Evolutionary conservation across 2,329 filamentous ascomycete species (phyloP), one percentile per base, ranked within the genome.

Genomic region (Alternaria dauci): DNA sequence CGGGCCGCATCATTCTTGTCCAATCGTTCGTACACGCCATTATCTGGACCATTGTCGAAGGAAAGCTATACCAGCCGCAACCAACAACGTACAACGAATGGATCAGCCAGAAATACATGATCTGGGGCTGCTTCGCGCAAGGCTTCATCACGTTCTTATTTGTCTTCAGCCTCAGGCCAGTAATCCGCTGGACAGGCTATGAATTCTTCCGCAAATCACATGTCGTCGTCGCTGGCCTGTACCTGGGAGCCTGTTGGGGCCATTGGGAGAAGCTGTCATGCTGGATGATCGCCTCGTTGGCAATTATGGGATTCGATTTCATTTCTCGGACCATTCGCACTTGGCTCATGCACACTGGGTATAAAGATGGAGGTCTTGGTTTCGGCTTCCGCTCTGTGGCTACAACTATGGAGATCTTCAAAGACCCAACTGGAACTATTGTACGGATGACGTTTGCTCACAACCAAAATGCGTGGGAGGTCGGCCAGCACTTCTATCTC

Each of bases 181-280:
- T 58, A n/a, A 58, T 58, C 36, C 56, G 56, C 42, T 58, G 56
- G 56, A 58, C 56, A 28, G 56, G 56, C 18, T 58, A 58, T 14
- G 56, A 58, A 12, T 58, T 58, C 42, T 58, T 58, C 36, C 56
- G 50, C 36, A 58, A 58, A 23, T 58, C 56, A 18, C 56, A 58
- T 34, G 50, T 58, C 36, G 20, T 58, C 20, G 51, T 58, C 20
- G 51, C 56, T n/a, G 51, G 51, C 18, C 50, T 58, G 20, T 58
- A 58, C 2, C 20, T 58, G 12, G 56, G 56, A 26, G 56, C 56
- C 5, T 58, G 56, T 26, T 58, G 56, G 56, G 50, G 56, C 23
- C 56, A 58, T 14, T 58, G 56, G 56, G 51, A 30, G 28, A 30
- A 30, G 0, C 28, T 30, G 28, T 30, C 28, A 30, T 30, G 28